Conservation (phyloP, 2,329 filamentous ascomycete genomes). For the Hypoxylon rubiginosum region DNA sequence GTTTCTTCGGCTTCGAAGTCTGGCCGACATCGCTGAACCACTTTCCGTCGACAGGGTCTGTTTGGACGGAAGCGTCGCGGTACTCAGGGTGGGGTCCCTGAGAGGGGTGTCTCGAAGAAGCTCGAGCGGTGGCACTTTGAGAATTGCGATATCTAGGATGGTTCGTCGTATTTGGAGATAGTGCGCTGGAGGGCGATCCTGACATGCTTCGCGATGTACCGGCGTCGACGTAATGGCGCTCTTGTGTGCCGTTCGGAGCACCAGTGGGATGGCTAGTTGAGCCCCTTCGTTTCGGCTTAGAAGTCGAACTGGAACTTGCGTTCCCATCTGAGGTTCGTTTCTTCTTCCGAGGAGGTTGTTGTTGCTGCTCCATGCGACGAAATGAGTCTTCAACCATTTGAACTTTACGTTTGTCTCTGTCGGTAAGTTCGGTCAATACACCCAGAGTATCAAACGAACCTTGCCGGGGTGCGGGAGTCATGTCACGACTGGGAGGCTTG, state of each 20-base stretch:
- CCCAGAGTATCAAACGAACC: constrained; percentile 71
- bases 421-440: constrained; percentile 73
- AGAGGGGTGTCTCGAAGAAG: constrained; percentile 57
- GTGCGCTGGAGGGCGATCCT: constrained; percentile 62
- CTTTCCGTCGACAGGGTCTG: constrained; percentile 66
- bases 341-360: constrained; percentile 71
- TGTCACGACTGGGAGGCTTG: constrained; percentile 76
- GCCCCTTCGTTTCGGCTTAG: constrained; percentile 56
- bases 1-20: constrained; percentile 59
- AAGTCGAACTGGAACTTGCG: constrained; percentile 47
- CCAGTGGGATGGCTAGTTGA: constrained; percentile 37
- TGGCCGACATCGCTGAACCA: constrained; percentile 62
- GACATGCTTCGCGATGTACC: constrained; percentile 68
- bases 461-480: constrained; percentile 70
- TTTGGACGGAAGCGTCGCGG: constrained; percentile 66
- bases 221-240: constrained; percentile 64
- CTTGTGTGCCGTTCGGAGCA: constrained; percentile 52
- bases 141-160: constrained; percentile 46
- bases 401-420: constrained; percentile 76
- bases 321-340: constrained; percentile 72
- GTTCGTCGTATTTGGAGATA: constrained; percentile 55
- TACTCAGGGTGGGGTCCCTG: constrained; percentile 59
- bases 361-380: constrained; percentile 72
- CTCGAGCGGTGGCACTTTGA: constrained; percentile 49
- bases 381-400: constrained; percentile 75